Percentiles rank a stretch among this genome's conserved stretches.
These are phyloP conservation scores for Penicillium vulpinum DNA, from an alignment of 2,329 filamentous ascomycete species.

Conservation along the genomic window DNA sequence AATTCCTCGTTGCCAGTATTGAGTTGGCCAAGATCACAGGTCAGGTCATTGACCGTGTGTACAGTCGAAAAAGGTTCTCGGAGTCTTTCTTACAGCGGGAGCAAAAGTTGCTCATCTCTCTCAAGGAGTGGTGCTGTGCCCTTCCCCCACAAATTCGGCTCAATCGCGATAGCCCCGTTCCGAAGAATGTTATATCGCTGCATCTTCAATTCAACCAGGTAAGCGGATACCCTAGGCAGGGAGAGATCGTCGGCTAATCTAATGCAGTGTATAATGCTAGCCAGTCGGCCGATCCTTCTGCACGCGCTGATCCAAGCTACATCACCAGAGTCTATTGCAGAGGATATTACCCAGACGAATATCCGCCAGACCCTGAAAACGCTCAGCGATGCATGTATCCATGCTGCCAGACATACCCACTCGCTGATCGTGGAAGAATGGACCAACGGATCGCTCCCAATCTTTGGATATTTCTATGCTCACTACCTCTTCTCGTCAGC, in stretches of 20 bases:
- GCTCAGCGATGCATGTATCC: constrained; percentile 35
- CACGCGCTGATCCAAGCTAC: constrained; percentile 30
- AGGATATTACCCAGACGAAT: constrained; percentile 5
- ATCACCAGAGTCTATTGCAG: background rate
- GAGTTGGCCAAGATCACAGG: constrained; percentile 32
- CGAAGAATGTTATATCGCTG: constrained; percentile 29
- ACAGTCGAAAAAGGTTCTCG: constrained; percentile 24
- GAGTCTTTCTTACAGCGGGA: constrained; percentile 36
- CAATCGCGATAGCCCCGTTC: constrained; percentile 13
- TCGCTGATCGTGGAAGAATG: constrained; percentile 33
- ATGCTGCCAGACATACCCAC: constrained; percentile 34
- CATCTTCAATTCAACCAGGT: constrained; percentile 39
- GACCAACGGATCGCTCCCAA: constrained; percentile 34
- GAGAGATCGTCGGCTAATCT: background rate
- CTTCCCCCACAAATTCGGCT: constrained; percentile 32
- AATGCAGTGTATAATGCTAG: constrained; percentile 36
- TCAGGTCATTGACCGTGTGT: constrained; percentile 27
- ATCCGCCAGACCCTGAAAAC: constrained; percentile 28
- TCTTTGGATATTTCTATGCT: constrained; percentile 37
- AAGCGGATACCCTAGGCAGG: background rate
- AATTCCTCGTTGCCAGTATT: constrained; percentile 33
- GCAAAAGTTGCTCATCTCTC: constrained; percentile 32
- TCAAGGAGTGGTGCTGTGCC: constrained; percentile 34
- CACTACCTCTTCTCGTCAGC: constrained; percentile 38
- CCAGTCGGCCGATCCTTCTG: constrained; percentile 38